Evolutionary conservation across 768 basidiomycete species (phyloP).

Genomic region (Rickenella mellea): DNA sequence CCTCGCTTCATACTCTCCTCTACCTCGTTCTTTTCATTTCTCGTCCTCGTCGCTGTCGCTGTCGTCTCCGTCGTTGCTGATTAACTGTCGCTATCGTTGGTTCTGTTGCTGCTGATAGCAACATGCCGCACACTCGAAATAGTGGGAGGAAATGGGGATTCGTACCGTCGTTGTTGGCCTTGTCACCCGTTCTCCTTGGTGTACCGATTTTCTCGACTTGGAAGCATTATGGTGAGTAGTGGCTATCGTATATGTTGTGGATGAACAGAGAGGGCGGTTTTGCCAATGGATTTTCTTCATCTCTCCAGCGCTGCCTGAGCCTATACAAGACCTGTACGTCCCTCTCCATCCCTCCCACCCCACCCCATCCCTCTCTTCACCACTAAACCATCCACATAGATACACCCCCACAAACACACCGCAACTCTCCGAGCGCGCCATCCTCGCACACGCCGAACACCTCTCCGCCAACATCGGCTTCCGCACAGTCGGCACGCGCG

Average conservation of each 20-base stretch:
- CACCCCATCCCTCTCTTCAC: not conserved
- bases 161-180: constrained; percentile 41
- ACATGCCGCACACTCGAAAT: too few species aligned
- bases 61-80: too few species aligned
- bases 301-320: constrained; percentile 43
- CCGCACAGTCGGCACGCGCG: constrained; percentile 82
- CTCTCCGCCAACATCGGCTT: constrained; percentile 85
- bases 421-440: constrained; percentile 63
- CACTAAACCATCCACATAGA: constrained; percentile 7
- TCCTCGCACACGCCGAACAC: constrained; percentile 51
- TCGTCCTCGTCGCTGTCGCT: too few species aligned
- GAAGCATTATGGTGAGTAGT: constrained; percentile 37
- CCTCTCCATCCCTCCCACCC: not conserved
- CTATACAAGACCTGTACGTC: constrained; percentile 43
- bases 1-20: too few species aligned
- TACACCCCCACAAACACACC: constrained; percentile 44
- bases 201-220: constrained; percentile 37
- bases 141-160: too few species aligned
- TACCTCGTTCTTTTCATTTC: too few species aligned
- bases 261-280: not conserved
- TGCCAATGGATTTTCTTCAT: not conserved
- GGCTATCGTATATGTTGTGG: constrained; percentile 3
- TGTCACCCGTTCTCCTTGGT: constrained; percentile 45
- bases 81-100: too few species aligned
- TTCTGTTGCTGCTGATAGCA: too few species aligned